Base-by-base conservation (phyloP, 176 grass and related monocot genomes). In the Hordeum marinum region DNA sequence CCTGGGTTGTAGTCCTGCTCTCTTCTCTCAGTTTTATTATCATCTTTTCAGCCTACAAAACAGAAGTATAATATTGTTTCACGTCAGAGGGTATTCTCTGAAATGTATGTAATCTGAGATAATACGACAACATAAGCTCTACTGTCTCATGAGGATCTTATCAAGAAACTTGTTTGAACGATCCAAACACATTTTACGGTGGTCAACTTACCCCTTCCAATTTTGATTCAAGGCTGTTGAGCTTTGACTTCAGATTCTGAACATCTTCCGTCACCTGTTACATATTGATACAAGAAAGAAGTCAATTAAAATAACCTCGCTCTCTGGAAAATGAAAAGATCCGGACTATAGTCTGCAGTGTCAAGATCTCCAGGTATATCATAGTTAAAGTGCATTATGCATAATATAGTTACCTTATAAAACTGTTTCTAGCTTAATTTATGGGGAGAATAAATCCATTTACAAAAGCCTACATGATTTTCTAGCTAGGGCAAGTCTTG, bases 251-350 rank as follows among this genome's bases (percentile, higher is more conserved):
- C 86, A 99, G 42, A 90, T 99, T 92, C 68, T 91, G 88, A 82
- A 96, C 88, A 86, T 96, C 97, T 85, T 96, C 90, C 10, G 83
- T 92, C 86, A 96, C 91, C 97, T 99, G 87, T 68, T 88, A 76
- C 39, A 80, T n/a, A 87, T 74, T 20, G 37, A 81, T 79, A 82
- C 23, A 95, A 67, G 15, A n/a, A 11, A 50, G 58, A 75, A 24
- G n/a, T 78, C 23, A 83, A 81, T 41, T 41, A 64, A 81, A 73
- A 65, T 35, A 62, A 41, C 64, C n/a, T 24, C 59, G 20, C 43
- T n/a, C 20, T 50, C 2, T 57, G 20, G 14, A 55, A 21, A 75
- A 46, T 52, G 78, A 68, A 82, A 26, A 63, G 4, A 68, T 82
- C 11, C 0, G 5, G 42, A 82, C 50, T 82, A 24, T 78, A 57